Evolutionary conservation across 2,329 filamentous ascomycete species (phyloP), one percentile per base, ranked within the genome.

Genomic region (Ploettnerulaceae sp.): DNA sequence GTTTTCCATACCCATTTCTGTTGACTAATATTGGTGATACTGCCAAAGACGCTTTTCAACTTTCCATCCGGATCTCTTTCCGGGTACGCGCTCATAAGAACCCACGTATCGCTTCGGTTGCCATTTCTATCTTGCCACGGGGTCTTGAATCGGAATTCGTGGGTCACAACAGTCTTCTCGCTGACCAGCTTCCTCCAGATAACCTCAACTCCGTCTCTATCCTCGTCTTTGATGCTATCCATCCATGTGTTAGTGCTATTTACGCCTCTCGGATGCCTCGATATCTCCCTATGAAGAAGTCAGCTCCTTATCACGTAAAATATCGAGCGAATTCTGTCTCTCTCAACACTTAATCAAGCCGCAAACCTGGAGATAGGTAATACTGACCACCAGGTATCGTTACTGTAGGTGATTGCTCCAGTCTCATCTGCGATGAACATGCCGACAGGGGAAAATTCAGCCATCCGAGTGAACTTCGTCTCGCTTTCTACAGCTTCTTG

Each of bases 21-120:
- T 44, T 85, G 79, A 14, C 84, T 89, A 54, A 95, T 94, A 60
- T 94, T 87, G 0, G 87, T 91, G 41, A 94, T 83, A 60, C 82
- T 86, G 42, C 85, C 86, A 57, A 90, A 89, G 2, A 89, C 82
- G 51, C 82, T 80, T 67, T 87, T 87, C 41, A 89, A 72, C 21
- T 71, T 69, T 3, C 83, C 84, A 21, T 77, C 69, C 1, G 71
- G 67, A 51, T 83, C 74, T 58, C 77, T 83, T 57, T 90, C 85
- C 0, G 85, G 85, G 55, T 84, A 89, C 0, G 84, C 85, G 45
- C 79, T 86, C 72, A 89, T 84, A 22, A 89, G 66, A 1, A 85
- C 84, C 86, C 86, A 90, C 0, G 84, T 88, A 52, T 87, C 83
- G 39, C 79, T 71, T 24, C 72, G 71, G 50, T 73, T 75, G 21